phyloP scores from a whole-genome alignment of 257 asterid species.

The Plectranthus barbatus region DNA sequence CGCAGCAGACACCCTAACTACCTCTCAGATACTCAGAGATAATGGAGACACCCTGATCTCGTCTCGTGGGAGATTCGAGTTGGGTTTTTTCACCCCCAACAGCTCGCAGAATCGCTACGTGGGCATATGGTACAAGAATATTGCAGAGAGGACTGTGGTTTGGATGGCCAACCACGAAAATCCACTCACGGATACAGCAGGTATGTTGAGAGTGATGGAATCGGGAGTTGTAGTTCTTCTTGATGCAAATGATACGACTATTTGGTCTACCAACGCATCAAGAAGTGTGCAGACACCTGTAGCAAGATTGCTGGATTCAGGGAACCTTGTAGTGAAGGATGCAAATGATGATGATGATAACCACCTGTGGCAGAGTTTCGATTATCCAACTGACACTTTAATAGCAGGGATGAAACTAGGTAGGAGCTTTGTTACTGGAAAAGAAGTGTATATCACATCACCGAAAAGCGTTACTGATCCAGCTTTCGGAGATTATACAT shows the following conservation, averaged over 20 bases:
- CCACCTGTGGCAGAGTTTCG: slow-evolving; percentile 48
- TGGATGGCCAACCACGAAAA: slow-evolving; percentile 42
- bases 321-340: slow-evolving; percentile 45
- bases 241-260: not conserved
- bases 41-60: slow-evolving; percentile 31
- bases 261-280: slow-evolving; percentile 42
- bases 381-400: slow-evolving; percentile 32
- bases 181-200: slow-evolving; percentile 24
- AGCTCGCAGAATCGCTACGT: slow-evolving; percentile 15
- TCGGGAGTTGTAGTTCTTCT: slow-evolving; percentile 28
- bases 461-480: slow-evolving; percentile 33
- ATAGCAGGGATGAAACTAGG: slow-evolving; percentile 53
- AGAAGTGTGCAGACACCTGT: slow-evolving; percentile 13
- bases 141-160: slow-evolving; percentile 19
- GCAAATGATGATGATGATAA: slow-evolving; percentile 14
- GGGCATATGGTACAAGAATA: slow-evolving; percentile 41
- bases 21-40: not conserved
- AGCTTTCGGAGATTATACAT: slow-evolving; percentile 20
- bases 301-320: slow-evolving; percentile 34
- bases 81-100: not conserved
- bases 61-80: slow-evolving; percentile 28
- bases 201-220: slow-evolving; percentile 14
- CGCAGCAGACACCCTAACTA: too few relatives aligned
- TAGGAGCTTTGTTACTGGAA: slow-evolving; percentile 17
- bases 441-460: slow-evolving; percentile 26